phyloP scores from a whole-genome alignment of 352 stramenopile species.

The Elongisporangium undulatum region DNA sequence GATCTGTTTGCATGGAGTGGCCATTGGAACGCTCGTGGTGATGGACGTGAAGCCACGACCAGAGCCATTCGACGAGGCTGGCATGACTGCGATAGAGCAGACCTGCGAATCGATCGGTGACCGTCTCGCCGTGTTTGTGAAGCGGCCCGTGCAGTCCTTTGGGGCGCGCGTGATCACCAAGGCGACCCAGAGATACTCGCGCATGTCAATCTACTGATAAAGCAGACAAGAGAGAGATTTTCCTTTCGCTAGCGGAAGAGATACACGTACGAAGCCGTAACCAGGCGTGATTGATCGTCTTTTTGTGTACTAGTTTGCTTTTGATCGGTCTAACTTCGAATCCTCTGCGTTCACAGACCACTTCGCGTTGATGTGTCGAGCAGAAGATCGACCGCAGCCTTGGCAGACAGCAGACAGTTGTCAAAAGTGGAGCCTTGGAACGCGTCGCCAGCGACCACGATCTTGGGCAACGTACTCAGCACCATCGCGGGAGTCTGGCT shows the following conservation, averaged over 20 bases:
- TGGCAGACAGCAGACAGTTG: constrained; percentile 65
- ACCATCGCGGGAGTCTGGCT: constrained; percentile 20
- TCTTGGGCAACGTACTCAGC: constrained; percentile 42
- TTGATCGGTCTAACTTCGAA: too few relatives aligned
- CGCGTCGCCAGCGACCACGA: constrained; percentile 59
- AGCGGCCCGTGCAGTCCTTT: neutral
- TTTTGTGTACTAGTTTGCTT: neutral
- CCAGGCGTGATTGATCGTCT: neutral
- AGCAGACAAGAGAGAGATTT: neutral
- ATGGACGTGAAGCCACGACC: constrained; percentile 9
- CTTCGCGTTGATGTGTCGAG: constrained; percentile 15
- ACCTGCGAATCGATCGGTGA: constrained; percentile 4
- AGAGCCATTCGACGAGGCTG: constrained; percentile 2
- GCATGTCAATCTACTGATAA: neutral
- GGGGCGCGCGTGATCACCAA: neutral
- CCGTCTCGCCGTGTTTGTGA: constrained; percentile 3
- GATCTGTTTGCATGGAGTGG: constrained; percentile 8
- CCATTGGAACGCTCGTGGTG: constrained; percentile 16
- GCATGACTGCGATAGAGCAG: neutral
- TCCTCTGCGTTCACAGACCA: constrained; percentile 18
- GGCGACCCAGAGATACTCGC: neutral
- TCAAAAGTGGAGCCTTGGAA: constrained; percentile 72
- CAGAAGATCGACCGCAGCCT: constrained; percentile 26
- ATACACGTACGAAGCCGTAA: neutral
- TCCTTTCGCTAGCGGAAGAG: neutral